Evolutionary conservation across 441 rosid species (phyloP).

Genomic region (Hura crepitans): DNA sequence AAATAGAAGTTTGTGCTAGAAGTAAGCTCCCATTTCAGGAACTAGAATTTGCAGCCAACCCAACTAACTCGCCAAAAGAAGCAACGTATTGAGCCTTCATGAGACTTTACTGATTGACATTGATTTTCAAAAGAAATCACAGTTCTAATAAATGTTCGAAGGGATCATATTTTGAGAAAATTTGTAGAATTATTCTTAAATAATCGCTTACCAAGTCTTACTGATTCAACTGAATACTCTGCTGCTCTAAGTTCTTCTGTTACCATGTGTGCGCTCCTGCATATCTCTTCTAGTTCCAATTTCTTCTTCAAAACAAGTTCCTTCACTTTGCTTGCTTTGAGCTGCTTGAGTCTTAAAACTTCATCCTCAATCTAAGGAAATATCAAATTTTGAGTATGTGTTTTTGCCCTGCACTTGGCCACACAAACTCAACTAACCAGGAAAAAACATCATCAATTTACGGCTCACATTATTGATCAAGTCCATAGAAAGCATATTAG

Average conservation of each 20-base stretch:
- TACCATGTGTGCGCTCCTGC: constrained; percentile 66
- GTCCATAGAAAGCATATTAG: constrained; percentile 53
- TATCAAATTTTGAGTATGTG: constrained; percentile 8
- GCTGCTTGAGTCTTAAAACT: constrained; percentile 63
- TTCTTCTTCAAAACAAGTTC: constrained; percentile 72
- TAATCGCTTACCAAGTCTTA: constrained; percentile 49
- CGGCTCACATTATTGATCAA: constrained; percentile 55
- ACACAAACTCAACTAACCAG: neutral
- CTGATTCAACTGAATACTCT: constrained; percentile 48
- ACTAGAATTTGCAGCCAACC: no score
- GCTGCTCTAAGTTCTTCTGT: constrained; percentile 37
- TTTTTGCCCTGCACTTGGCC: neutral
- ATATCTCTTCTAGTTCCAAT: constrained; percentile 69
- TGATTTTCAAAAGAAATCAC: no score
- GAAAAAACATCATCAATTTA: neutral
- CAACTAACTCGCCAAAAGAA: no score
- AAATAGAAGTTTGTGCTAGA: neutral
- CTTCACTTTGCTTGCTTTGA: constrained; percentile 70
- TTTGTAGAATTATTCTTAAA: neutral
- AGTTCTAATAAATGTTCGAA: neutral
- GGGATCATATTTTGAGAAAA: neutral
- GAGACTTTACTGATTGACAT: no score
- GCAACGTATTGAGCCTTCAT: no score
- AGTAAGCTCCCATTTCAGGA: no score
- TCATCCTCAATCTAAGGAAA: constrained; percentile 65